These are phyloP conservation scores for Tuber umbilicatum DNA, from an alignment of 495 filamentous ascomycete species.

Conservation along the genomic window DNA sequence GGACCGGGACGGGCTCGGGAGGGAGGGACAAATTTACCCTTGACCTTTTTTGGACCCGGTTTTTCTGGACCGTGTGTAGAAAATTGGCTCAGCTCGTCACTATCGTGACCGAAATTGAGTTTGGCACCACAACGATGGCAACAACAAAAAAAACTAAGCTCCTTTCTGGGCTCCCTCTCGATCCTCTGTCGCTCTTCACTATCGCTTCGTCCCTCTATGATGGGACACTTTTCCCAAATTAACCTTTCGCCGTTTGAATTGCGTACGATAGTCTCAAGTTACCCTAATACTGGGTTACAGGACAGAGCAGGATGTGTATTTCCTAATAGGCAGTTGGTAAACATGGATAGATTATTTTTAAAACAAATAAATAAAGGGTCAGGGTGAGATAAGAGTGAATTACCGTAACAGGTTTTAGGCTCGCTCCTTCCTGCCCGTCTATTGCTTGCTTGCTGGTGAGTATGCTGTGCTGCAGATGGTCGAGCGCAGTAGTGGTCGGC, in stretches of 20 bases:
- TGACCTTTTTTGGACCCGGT: not conserved
- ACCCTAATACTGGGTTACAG: not conserved
- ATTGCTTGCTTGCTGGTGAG: not conserved
- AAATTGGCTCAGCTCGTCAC: not conserved
- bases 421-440: not conserved
- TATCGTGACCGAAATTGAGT: conserved; percentile 4
- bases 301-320: conserved; percentile 1
- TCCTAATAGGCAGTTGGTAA: not conserved
- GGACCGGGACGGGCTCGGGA: not conserved
- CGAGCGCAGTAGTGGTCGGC: not conserved
- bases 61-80: not conserved
- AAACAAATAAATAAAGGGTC: not conserved
- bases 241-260: not conserved
- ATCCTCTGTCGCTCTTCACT: not conserved
- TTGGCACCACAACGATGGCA: not conserved
- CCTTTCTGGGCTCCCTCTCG: not conserved
- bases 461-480: conserved; percentile 1
- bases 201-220: not conserved
- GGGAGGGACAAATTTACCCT: not conserved
- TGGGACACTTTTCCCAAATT: not conserved
- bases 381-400: not conserved
- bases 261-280: not conserved
- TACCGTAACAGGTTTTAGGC: not conserved
- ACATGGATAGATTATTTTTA: not conserved
- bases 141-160: not conserved